Percentiles rank a stretch among this genome's conserved stretches.
Conservation (phyloP, 2,329 filamentous ascomycete species). For the Pseudogymnoascus sp. region DNA sequence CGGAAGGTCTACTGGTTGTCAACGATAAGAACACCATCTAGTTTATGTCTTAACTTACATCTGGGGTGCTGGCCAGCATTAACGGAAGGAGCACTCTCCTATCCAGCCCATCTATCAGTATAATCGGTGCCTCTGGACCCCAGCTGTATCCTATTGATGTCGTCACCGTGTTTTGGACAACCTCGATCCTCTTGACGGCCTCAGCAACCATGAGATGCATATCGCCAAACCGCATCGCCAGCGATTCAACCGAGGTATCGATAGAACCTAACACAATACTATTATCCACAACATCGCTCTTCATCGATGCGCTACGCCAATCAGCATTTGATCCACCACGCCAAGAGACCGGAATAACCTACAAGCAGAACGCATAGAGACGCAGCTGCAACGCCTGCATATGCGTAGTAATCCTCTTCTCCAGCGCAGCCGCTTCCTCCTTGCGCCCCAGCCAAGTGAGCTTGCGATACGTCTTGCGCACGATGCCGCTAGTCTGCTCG, state of each 20-base stretch:
- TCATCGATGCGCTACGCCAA: not conserved
- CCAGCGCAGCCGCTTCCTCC: not conserved
- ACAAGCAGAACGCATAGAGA: conserved; percentile 2
- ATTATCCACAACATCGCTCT: not conserved
- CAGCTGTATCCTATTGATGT: not conserved
- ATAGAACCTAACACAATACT: not conserved
- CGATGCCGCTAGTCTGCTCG: not conserved
- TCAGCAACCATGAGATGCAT: conserved; percentile 2
- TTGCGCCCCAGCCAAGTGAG: not conserved
- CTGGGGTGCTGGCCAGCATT: not conserved
- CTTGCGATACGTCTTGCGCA: not conserved
- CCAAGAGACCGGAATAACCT: not conserved
- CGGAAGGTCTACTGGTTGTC: not conserved
- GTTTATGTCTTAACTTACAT: not conserved
- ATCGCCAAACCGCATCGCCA: conserved; percentile 1
- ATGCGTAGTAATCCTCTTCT: not conserved
- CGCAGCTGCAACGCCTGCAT: conserved; percentile 1
- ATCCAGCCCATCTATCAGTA: not conserved
- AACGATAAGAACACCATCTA: not conserved
- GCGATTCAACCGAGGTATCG: not conserved
- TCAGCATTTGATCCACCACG: not conserved
- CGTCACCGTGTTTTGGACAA: not conserved
- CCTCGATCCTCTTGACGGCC: not conserved
- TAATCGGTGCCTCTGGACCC: not conserved
- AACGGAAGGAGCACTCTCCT: not conserved